Conservation (phyloP, 2,329 filamentous ascomycete genomes). For the Sporothrix curviconia region DNA sequence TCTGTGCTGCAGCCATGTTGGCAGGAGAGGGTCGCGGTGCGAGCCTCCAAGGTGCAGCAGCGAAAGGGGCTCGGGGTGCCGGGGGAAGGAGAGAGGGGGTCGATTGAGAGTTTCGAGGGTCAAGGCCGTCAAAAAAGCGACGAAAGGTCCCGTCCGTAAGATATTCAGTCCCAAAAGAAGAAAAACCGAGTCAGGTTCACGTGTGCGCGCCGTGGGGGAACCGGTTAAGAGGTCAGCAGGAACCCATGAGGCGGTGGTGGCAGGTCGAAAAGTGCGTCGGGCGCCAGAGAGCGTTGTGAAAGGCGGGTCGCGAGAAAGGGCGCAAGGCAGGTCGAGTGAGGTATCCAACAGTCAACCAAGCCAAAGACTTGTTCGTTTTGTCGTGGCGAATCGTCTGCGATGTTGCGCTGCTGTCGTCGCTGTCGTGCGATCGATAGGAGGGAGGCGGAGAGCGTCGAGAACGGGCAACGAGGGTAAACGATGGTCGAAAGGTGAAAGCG, state of each 20-base stretch:
- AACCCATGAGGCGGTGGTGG: too few relatives aligned
- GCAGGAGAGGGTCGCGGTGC: conserved; percentile 2
- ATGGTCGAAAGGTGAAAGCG: background rate
- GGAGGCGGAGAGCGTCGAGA: background rate
- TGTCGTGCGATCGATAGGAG: background rate
- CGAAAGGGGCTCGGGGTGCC: background rate
- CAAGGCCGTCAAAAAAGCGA: background rate
- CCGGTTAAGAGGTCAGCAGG: too few relatives aligned
- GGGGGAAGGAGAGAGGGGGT: background rate
- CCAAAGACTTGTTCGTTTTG: background rate
- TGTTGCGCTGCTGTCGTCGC: background rate
- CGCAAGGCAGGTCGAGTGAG: too few relatives aligned
- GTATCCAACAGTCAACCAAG: background rate
- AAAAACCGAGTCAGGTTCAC: background rate
- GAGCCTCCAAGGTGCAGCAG: background rate
- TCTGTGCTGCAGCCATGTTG: conserved; percentile 27
- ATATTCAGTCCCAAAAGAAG: background rate
- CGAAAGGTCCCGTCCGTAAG: background rate
- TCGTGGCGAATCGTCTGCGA: background rate
- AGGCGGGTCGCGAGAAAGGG: too few relatives aligned
- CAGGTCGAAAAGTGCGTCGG: background rate
- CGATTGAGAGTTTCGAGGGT: background rate
- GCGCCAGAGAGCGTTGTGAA: background rate
- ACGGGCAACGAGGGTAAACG: background rate
- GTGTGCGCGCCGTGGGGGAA: too few relatives aligned